Conservation (phyloP, 1,139 yeast species). For the Suhomyces bokatorum region DNA sequence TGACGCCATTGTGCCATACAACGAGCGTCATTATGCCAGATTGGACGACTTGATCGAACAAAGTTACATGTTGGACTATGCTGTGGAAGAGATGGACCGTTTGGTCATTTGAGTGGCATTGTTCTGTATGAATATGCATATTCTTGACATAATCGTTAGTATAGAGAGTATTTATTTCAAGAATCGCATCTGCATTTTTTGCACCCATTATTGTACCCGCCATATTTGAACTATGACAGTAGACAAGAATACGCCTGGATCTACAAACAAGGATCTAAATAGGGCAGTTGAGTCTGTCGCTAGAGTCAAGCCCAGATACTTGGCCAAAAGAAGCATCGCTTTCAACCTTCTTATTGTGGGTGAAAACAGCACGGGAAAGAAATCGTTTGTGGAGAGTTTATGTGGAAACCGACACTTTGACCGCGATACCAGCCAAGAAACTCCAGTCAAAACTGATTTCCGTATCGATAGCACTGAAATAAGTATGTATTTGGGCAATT, state of each 20-base stretch:
- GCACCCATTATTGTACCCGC: slow-evolving; percentile 1
- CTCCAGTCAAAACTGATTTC: neutral
- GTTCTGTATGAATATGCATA: neutral
- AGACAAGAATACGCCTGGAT: neutral
- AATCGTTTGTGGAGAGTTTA: slow-evolving; percentile 33
- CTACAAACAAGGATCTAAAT: too few relatives aligned
- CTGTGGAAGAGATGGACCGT: slow-evolving; percentile 67
- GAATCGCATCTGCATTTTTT: neutral
- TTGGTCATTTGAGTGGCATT: neutral
- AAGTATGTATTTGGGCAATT: neutral
- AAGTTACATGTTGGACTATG: slow-evolving; percentile 81
- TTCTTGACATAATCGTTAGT: too few relatives aligned
- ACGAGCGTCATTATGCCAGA: slow-evolving; percentile 78
- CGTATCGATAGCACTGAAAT: neutral
- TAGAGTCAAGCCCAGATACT: neutral
- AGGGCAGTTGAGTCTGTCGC: neutral
- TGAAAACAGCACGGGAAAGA: slow-evolving; percentile 38
- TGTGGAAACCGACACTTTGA: slow-evolving; percentile 19
- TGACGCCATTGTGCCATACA: slow-evolving; percentile 80
- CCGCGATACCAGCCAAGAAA: neutral
- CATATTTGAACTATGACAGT: neutral
- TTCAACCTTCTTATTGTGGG: slow-evolving; percentile 35
- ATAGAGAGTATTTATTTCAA: too few relatives aligned
- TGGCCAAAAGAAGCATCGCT: slow-evolving; percentile 19
- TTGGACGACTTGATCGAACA: slow-evolving; percentile 80